Conservation (phyloP, 129 eudicot genomes). For the Helianthus tuberosus region DNA sequence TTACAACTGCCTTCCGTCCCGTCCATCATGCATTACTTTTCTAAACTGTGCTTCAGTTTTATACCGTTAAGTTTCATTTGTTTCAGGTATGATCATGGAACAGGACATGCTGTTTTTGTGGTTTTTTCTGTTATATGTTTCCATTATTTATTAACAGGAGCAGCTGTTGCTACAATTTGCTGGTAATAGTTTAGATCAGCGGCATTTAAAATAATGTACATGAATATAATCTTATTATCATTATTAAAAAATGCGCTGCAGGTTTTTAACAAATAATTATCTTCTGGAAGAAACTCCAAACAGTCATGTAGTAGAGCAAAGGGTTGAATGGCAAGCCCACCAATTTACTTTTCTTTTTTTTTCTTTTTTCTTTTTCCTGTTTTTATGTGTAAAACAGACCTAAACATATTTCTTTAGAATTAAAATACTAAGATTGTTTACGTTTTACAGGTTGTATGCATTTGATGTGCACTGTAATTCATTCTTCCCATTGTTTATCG, state of each 20-base stretch:
- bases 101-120: conserved; percentile 89
- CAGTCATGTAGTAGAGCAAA: conserved; percentile 96
- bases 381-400: background rate
- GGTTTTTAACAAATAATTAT: conserved; percentile 93
- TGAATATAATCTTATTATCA: too few species aligned
- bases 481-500: conserved; percentile 88
- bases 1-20: too few species aligned
- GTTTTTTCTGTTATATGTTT: conserved; percentile 68
- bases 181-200: conserved; percentile 44
- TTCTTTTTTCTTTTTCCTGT: too few species aligned
- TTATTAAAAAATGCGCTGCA: background rate
- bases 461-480: conserved; percentile 99
- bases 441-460: conserved; percentile 81
- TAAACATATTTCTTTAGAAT: background rate
- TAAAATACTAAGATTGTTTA: conserved; percentile 1
- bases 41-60: background rate
- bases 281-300: conserved; percentile 93
- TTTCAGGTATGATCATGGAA: conserved; percentile 89
- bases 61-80: conserved; percentile 1
- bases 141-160: conserved; percentile 75
- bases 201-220: too few species aligned
- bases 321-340: conserved; percentile 91
- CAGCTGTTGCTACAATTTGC: conserved; percentile 72
- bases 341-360: background rate
- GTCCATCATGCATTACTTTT: background rate